Evolutionary conservation across 1,284 basidiomycete genomes (phyloP), one percentile per base, ranked within the genome.

Genomic region (Ustilago bromivora): DNA sequence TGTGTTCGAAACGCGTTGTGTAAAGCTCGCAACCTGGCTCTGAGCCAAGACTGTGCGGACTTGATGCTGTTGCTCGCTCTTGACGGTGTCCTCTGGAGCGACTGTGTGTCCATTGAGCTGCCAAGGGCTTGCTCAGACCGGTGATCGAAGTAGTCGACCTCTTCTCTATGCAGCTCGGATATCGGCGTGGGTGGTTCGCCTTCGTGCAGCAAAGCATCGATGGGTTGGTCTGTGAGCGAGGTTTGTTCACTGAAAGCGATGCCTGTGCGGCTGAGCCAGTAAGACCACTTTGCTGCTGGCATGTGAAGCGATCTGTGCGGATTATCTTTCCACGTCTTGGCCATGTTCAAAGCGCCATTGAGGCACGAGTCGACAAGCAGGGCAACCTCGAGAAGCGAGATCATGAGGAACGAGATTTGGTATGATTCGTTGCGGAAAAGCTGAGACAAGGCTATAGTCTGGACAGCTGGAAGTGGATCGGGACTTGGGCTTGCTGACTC

Each of bases 321-420:
- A 34, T 59, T 57, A 28, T 2, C 32, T 23, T 43, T 34, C 70
- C 70, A 71, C 1, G 46, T 55, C 51, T 59, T 62, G 38, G 70
- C 70, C 17, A 66, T 34, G 19, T 32, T 36, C n/a, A 62, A 19
- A 12, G 64, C 70, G 10, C 47, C 64, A 15, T 65, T 61, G 11
- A 84, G 68, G 13, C 64, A 62, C 11, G 59, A 19, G 19, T 66
- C 62, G 10, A 72, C 64, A 9, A 79, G 68, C 31, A 72, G 35
- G 4, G 82, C 80, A 5, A 85, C 64, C 36, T 84, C 80, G 32
- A 82, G 60, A 23, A 85, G 53, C 7, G 78, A 78, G 10, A 83
- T 56, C 58, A 80, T 76, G 32, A 82, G 71, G 31, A 80, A 76
- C 0, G 80, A 75, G 4, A 77, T 66, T 12, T 65, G 70, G 53